These are phyloP conservation scores for Dalbergia oliveri DNA, from an alignment of 306 rosid species.

Conservation along the genomic window DNA sequence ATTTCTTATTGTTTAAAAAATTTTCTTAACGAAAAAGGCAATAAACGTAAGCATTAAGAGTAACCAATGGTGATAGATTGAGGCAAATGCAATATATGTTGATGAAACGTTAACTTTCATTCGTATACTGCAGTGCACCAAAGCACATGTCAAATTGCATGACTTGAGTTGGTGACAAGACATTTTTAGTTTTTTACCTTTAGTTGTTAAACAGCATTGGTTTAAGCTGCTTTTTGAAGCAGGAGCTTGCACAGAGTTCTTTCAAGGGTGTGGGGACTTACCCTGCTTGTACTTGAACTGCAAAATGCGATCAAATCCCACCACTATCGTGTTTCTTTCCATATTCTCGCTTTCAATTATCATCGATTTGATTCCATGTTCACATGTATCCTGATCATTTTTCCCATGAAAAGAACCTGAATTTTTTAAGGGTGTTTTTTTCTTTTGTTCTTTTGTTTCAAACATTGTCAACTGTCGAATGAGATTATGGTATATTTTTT, in stretches of 20 bases:
- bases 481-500: too few relatives aligned
- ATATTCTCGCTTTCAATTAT: too few relatives aligned
- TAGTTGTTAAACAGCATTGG: constrained; percentile 2
- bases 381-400: too few relatives aligned
- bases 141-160: neutral
- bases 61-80: neutral
- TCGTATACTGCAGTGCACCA: constrained; percentile 4
- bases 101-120: neutral
- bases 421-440: neutral
- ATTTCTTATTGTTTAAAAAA: too few relatives aligned
- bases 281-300: too few relatives aligned
- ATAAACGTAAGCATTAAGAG: neutral
- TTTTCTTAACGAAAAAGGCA: too few relatives aligned
- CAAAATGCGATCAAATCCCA: constrained; percentile 13
- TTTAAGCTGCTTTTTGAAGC: neutral
- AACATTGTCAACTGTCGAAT: too few relatives aligned
- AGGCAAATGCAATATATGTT: neutral
- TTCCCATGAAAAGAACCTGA: too few relatives aligned
- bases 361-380: too few relatives aligned
- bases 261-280: constrained; percentile 32
- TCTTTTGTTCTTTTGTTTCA: neutral
- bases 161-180: neutral
- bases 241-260: neutral
- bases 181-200: neutral
- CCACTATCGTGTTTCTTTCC: constrained; percentile 19